Evolutionary conservation across 1,284 basidiomycete genomes (phyloP).

Genomic region (Fomitopsis schrenkii): DNA sequence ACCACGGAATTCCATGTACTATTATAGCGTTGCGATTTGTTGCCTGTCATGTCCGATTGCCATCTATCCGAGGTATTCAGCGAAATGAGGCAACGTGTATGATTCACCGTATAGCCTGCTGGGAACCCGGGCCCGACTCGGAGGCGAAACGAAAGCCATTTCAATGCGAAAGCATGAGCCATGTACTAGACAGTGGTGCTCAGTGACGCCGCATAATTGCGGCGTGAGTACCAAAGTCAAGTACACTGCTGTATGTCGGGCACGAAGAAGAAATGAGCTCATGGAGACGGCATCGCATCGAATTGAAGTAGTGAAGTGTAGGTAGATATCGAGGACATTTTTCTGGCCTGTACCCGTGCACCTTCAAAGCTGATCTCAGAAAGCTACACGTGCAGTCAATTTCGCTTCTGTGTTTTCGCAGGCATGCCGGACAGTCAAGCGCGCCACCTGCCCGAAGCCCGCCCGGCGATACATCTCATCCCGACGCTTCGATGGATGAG

Average conservation of each 20-base stretch:
- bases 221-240: conserved; percentile 2
- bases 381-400: background rate
- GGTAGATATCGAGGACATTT: too few species aligned
- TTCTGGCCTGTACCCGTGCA: too few species aligned
- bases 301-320: too few species aligned
- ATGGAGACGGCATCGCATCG: background rate
- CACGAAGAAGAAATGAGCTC: background rate
- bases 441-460: background rate
- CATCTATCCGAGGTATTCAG: too few species aligned
- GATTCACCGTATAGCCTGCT: too few species aligned
- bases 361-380: background rate
- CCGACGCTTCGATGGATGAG: background rate
- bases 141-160: too few species aligned
- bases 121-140: too few species aligned
- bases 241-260: background rate
- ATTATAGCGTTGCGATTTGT: background rate
- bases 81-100: too few species aligned
- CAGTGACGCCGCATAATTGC: background rate
- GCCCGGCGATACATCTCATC: background rate
- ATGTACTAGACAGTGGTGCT: conserved; percentile 2
- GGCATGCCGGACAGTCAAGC: background rate
- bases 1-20: background rate
- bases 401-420: background rate
- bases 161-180: background rate
- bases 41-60: background rate